phyloP scores from a whole-genome alignment of 2,329 filamentous ascomycete genomes.

The Aspergillus udagawae region DNA sequence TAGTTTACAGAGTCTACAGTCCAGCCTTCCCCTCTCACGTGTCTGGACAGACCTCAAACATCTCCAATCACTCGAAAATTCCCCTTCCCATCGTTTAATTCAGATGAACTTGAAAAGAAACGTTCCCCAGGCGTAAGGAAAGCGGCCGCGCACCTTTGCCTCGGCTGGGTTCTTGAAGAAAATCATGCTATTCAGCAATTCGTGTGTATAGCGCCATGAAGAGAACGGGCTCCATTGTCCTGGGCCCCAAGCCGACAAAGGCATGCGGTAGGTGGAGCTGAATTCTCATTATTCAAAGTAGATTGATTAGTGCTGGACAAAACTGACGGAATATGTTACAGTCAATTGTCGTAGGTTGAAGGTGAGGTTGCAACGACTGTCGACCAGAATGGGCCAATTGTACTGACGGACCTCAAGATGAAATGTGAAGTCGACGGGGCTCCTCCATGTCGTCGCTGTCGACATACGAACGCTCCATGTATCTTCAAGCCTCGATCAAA shows the following conservation, averaged over 20 bases:
- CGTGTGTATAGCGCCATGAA: slow-evolving; percentile 14
- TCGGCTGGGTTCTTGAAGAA: not conserved
- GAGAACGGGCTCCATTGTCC: slow-evolving; percentile 11
- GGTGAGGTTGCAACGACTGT: slow-evolving; percentile 7
- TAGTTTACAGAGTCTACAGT: not conserved
- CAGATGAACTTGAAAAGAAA: not conserved
- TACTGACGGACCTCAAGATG: slow-evolving; percentile 19
- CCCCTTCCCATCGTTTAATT: not conserved
- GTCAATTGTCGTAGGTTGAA: slow-evolving; percentile 30
- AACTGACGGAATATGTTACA: slow-evolving; percentile 10
- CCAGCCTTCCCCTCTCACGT: slow-evolving; percentile 13
- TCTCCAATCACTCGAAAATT: not conserved
- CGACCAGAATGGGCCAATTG: not conserved
- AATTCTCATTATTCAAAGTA: not conserved
- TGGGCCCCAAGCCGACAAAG: slow-evolving; percentile 29
- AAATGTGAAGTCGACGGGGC: slow-evolving; percentile 27
- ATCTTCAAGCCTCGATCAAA: slow-evolving; percentile 29
- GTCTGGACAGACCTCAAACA: not conserved
- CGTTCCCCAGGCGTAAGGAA: not conserved
- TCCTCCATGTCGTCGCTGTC: slow-evolving; percentile 27
- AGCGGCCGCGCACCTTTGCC: not conserved
- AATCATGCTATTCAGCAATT: not conserved
- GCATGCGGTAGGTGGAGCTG: slow-evolving; percentile 23
- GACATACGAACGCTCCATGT: slow-evolving; percentile 18
- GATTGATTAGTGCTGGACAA: not conserved